These are phyloP conservation scores for Alternaria angustiovoidea DNA, from an alignment of 2,329 filamentous ascomycete genomes.

Conservation along the genomic window DNA sequence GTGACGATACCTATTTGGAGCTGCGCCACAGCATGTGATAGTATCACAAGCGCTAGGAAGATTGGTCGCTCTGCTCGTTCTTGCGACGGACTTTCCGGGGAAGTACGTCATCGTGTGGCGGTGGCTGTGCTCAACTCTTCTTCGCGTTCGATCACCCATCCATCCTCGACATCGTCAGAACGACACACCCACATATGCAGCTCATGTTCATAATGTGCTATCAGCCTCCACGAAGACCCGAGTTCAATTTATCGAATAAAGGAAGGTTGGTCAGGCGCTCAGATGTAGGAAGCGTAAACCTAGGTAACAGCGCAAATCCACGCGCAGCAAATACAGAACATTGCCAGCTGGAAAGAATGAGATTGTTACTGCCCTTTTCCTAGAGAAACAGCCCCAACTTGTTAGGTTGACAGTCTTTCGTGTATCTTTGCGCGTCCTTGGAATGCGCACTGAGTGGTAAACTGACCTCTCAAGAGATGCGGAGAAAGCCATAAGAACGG, in stretches of 20 bases:
- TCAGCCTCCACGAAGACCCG: neutral
- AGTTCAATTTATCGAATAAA: neutral
- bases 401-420: neutral
- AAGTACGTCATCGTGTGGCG: slow-evolving; percentile 23
- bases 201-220: neutral
- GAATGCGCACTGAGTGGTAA: neutral
- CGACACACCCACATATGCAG: neutral
- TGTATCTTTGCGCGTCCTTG: neutral
- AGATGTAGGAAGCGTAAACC: neutral
- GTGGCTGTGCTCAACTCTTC: slow-evolving; percentile 12
- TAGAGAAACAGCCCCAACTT: neutral
- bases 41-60: slow-evolving; percentile 5
- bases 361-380: neutral
- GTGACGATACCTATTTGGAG: slow-evolving; percentile 29
- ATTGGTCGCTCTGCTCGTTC: slow-evolving; percentile 4
- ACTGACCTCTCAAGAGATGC: neutral
- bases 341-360: neutral
- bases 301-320: neutral
- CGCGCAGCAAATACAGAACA: neutral
- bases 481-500: neutral
- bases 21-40: slow-evolving; percentile 42
- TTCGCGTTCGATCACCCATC: neutral
- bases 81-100: slow-evolving; percentile 5
- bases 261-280: neutral
- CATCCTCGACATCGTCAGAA: neutral